Evolutionary conservation across 2,329 filamentous ascomycete genomes (phyloP), one percentile per base, ranked within the genome.

Genomic region (Beauveria rudraprayagi): DNA sequence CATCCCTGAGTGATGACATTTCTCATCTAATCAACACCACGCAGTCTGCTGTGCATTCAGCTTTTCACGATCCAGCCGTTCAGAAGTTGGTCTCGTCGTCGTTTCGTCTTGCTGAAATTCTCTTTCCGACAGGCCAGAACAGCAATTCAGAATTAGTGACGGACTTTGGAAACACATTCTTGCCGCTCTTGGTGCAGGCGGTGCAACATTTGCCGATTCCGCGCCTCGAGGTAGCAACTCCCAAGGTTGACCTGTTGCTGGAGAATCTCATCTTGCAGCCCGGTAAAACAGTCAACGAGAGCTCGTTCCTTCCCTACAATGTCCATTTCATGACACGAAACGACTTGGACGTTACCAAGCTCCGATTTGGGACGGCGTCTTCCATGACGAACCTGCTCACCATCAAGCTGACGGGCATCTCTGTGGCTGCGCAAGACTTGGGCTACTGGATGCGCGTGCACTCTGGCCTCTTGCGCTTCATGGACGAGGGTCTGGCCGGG

Each of bases 221-320:
- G 0, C 87, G 93, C 5, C 75, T 97, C n/a, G 93, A 97, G 72
- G 79, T 97, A 5, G 89, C 90, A 0, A 89, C 88, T 3, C 92
- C 92, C 0, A 86, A 90, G 40, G 80, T 96, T 60, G 92, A 97
- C 67, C 82, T 97, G 5, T 77, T 97, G 1, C 77, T 97, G 2
- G 93, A 97, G 70, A 97, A 96, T 65, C 79, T 97, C 37, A 89
- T 97, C 63, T 80, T 97, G 37, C 91, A 97, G 70, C 93, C 93
- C 0, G 93, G 93, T 7, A 81, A 81, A 61, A 95, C 91, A 0
- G 81, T 96, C 67, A 93, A 96, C 71, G 78, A 88, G 64, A 91
- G 89, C 3, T 96, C 92, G 0, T 97, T 97, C 78, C 80, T 97
- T 1, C 93, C 93, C 0, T 93, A 91, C 75, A 85, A 86, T 60